A percentile compares a stretch with the other conserved stretches of the same genome.
phyloP scores from a whole-genome alignment of 2,329 filamentous ascomycete species.

The Xylariaceae sp. region DNA sequence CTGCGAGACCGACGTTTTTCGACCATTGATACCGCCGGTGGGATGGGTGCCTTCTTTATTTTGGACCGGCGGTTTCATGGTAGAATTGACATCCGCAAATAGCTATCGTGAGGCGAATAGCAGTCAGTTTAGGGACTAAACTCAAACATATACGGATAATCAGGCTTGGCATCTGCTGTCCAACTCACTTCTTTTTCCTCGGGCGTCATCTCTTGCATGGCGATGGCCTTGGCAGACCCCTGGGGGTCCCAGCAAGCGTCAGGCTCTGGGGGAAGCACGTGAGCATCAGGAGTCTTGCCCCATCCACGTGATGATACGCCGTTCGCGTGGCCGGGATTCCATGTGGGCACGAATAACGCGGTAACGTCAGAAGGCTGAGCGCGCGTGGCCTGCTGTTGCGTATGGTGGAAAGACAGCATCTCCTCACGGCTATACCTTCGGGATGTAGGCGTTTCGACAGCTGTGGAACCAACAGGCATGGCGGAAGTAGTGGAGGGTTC shows the following conservation, averaged over 20 bases:
- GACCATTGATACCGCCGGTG: slow-evolving; percentile 56
- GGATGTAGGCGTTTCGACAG: slow-evolving; percentile 42
- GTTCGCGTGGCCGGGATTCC: slow-evolving; percentile 71
- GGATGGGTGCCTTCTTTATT: slow-evolving; percentile 59
- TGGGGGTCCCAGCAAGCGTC: slow-evolving; percentile 84
- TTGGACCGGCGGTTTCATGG: slow-evolving; percentile 77
- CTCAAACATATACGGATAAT: background rate
- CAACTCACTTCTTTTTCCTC: slow-evolving; percentile 55
- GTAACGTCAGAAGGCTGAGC: slow-evolving; percentile 55
- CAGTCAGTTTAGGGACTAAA: slow-evolving; percentile 22
- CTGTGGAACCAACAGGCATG: slow-evolving; percentile 50
- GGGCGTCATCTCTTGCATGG: slow-evolving; percentile 61
- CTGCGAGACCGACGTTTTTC: slow-evolving; percentile 79
- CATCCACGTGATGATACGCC: slow-evolving; percentile 60
- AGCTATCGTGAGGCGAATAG: slow-evolving; percentile 45
- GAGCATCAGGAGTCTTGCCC: slow-evolving; percentile 71
- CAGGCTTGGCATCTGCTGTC: slow-evolving; percentile 1
- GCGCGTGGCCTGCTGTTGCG: slow-evolving; percentile 39
- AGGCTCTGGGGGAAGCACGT: slow-evolving; percentile 71
- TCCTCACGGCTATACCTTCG: slow-evolving; percentile 73
- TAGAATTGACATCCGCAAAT: slow-evolving; percentile 89
- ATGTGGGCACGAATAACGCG: slow-evolving; percentile 66
- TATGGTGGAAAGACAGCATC: slow-evolving; percentile 64
- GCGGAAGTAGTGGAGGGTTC: slow-evolving; percentile 51
- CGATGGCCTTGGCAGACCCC: slow-evolving; percentile 65